These are phyloP conservation scores for Amphibolis antarctica DNA, from an alignment of 106 monocot species.

Conservation along the genomic window DNA sequence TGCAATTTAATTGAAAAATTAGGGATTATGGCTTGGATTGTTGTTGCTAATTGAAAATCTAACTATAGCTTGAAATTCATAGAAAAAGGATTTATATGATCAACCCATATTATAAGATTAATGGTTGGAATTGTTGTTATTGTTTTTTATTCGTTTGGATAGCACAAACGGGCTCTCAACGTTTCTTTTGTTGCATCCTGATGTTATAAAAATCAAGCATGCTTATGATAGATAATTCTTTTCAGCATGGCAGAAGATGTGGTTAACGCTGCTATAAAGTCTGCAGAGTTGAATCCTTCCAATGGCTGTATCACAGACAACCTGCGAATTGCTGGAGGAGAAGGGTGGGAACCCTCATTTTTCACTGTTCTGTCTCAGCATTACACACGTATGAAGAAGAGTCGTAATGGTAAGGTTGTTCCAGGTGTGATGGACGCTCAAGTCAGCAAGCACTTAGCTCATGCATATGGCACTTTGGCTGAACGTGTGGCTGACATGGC, in stretches of 20 bases:
- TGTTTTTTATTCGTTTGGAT: too few relatives aligned
- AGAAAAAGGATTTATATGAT: too few relatives aligned
- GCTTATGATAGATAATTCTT: not conserved
- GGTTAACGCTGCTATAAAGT: slow-evolving; percentile 75
- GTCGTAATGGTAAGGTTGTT: slow-evolving; percentile 61
- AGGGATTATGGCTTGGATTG: too few relatives aligned
- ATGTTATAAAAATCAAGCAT: too few relatives aligned
- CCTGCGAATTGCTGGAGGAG: slow-evolving; percentile 57
- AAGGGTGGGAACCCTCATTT: slow-evolving; percentile 80
- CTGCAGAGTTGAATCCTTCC: slow-evolving; percentile 70
- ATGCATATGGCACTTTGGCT: slow-evolving; percentile 81
- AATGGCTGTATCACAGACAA: slow-evolving; percentile 68
- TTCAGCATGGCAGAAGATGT: slow-evolving; percentile 99
- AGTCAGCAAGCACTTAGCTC: slow-evolving; percentile 81
- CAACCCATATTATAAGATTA: too few relatives aligned
- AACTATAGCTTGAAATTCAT: too few relatives aligned
- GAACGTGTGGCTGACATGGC: slow-evolving; percentile 79
- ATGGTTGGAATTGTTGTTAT: too few relatives aligned
- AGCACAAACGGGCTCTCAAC: too few relatives aligned
- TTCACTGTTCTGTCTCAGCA: slow-evolving; percentile 81
- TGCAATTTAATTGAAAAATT: too few relatives aligned
- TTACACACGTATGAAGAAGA: slow-evolving; percentile 77
- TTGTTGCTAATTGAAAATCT: too few relatives aligned
- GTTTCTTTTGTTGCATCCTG: too few relatives aligned
- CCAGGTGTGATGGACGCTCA: slow-evolving; percentile 79